Conservation (phyloP, 2,329 filamentous ascomycete species). For the Akanthomyces lecanii region DNA sequence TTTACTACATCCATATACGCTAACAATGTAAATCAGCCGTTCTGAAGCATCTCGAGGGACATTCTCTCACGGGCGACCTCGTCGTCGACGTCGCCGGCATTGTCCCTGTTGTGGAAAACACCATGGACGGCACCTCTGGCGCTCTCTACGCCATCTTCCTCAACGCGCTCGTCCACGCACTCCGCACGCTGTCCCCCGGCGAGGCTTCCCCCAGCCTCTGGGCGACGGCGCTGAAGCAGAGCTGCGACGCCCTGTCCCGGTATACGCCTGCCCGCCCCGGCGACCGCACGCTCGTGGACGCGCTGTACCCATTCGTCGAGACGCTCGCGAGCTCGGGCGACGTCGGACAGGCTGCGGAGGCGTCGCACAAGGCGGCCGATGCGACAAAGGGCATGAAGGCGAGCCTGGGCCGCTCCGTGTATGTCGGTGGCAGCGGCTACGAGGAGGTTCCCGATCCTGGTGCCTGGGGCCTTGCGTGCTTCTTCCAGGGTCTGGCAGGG, state of each 20-base stretch:
- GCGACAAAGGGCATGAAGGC: constrained; percentile 90
- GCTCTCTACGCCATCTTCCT: constrained; percentile 76
- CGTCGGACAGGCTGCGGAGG: constrained; percentile 68
- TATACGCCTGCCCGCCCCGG: constrained; percentile 90
- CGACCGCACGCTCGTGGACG: constrained; percentile 87
- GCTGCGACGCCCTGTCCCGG: constrained; percentile 65
- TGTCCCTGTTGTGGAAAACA: constrained; percentile 50
- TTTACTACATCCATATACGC: neutral
- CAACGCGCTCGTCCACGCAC: constrained; percentile 70
- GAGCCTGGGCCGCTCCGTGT: constrained; percentile 61
- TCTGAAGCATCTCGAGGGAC: constrained; percentile 44
- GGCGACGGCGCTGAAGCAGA: constrained; percentile 65
- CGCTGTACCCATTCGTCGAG: constrained; percentile 81
- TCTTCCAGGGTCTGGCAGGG: constrained; percentile 72
- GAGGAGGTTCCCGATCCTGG: constrained; percentile 59
- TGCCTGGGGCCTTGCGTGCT: constrained; percentile 68
- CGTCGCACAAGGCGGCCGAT: constrained; percentile 71
- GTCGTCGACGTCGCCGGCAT: constrained; percentile 50
- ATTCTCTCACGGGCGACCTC: constrained; percentile 46
- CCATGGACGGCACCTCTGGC: constrained; percentile 60
- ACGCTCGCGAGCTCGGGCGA: constrained; percentile 61
- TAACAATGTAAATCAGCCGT: constrained; percentile 39
- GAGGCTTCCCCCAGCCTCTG: constrained; percentile 39
- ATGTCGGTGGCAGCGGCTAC: constrained; percentile 42
- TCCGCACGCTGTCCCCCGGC: constrained; percentile 39